A percentile compares a stretch with the other conserved stretches of the same genome.
Evolutionary conservation across 805 yeast genomes (phyloP).

Genomic region (Martiniozyma abietophila): DNA sequence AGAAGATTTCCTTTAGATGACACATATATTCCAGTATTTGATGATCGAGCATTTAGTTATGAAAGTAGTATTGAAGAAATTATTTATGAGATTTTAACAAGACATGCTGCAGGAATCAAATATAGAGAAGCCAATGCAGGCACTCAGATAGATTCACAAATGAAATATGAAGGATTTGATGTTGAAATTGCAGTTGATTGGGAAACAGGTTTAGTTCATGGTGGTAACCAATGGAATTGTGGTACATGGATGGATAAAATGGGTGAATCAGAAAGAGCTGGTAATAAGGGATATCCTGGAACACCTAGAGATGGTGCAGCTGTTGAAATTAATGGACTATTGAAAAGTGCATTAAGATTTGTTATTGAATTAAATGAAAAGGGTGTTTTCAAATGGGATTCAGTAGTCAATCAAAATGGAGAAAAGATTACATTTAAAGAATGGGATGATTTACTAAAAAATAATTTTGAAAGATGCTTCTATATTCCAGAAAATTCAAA

Average conservation of each 20-base stretch:
- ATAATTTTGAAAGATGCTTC: conserved; percentile 70
- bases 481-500: conserved; percentile 60
- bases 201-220: conserved; percentile 79
- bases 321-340: conserved; percentile 78
- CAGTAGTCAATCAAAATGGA: conserved; percentile 55
- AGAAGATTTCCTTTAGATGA: conserved; percentile 84
- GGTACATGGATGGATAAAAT: conserved; percentile 99
- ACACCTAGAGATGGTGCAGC: conserved; percentile 98
- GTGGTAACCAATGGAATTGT: conserved; percentile 88
- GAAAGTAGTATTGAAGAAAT: conserved; percentile 66
- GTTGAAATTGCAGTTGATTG: conserved; percentile 77
- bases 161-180: conserved; percentile 88
- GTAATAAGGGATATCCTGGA: conserved; percentile 88
- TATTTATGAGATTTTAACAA: conserved; percentile 68
- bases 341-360: conserved; percentile 79
- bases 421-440: conserved; percentile 42
- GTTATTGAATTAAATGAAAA: conserved; percentile 47
- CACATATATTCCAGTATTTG: conserved; percentile 57
- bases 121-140: conserved; percentile 97
- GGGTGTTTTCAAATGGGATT: conserved; percentile 48
- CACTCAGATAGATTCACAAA: conserved; percentile 74
- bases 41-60: conserved; percentile 66
- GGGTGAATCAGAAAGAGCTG: conserved; percentile 88
- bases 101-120: conserved; percentile 83
- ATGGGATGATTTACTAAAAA: conserved; percentile 66